phyloP scores from a whole-genome alignment of 75 land plant species.

The Sequoiadendron giganteum region DNA sequence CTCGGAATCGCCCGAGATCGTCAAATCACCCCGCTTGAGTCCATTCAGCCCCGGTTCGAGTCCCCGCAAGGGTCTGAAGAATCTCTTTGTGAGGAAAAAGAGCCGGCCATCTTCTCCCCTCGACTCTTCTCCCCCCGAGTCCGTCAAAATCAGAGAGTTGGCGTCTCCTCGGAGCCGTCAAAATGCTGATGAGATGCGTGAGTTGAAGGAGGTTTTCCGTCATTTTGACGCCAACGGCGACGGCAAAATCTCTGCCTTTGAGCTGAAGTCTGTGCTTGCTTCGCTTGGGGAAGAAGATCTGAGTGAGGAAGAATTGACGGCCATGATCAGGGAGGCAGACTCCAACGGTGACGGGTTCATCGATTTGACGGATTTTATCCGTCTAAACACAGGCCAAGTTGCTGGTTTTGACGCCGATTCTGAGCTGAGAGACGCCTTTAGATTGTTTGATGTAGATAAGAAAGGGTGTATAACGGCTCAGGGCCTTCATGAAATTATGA shows the following conservation, averaged over 20 bases:
- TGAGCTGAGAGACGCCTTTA: constrained; percentile 28
- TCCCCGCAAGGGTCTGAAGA: not conserved
- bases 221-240: constrained; percentile 42
- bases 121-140: no score
- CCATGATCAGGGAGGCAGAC: constrained; percentile 53
- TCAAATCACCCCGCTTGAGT: not conserved
- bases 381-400: not conserved
- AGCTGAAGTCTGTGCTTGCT: constrained; percentile 34
- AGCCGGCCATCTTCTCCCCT: not conserved
- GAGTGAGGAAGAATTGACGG: constrained; percentile 25
- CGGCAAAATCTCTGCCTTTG: constrained; percentile 47
- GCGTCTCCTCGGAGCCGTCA: not conserved
- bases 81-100: not conserved
- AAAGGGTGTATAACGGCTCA: constrained; percentile 28
- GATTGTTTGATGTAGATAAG: constrained; percentile 18
- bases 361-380: constrained; percentile 50
- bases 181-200: not conserved
- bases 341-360: constrained; percentile 57
- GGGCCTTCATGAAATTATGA: constrained; percentile 24
- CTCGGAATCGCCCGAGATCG: not conserved
- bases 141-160: not conserved
- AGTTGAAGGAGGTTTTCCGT: constrained; percentile 26
- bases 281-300: constrained; percentile 27
- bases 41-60: constrained; percentile 2
- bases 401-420: constrained; percentile 13